Percentiles rank a stretch among this genome's conserved stretches.
phyloP scores from a whole-genome alignment of 257 asterid species.

The Nicotiana attenuata region DNA sequence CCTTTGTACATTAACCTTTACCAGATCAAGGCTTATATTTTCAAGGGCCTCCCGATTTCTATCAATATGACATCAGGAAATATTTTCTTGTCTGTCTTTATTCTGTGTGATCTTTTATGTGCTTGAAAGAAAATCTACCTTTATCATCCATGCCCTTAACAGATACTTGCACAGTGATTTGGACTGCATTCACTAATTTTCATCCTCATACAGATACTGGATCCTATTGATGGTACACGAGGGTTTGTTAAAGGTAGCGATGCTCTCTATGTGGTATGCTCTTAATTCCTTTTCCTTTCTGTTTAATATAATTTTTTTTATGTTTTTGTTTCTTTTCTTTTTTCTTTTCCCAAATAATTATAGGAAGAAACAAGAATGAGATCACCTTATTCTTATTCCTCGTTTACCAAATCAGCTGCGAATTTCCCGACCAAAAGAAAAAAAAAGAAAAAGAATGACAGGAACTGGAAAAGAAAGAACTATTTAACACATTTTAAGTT shows the following conservation, averaged over 20 bases:
- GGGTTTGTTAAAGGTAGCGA: slow-evolving; percentile 88
- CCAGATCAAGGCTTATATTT: background rate
- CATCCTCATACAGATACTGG: slow-evolving; percentile 62
- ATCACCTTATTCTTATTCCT: too few relatives aligned
- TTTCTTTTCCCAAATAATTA: background rate
- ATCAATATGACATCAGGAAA: background rate
- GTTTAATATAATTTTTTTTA: background rate
- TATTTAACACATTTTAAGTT: background rate
- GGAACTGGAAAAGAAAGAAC: background rate
- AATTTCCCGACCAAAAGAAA: background rate
- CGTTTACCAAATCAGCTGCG: too few relatives aligned
- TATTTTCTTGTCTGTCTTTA: background rate
- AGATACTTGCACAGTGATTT: background rate
- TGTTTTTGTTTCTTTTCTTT: slow-evolving; percentile 12
- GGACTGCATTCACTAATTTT: slow-evolving; percentile 2
- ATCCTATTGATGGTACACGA: slow-evolving; percentile 95
- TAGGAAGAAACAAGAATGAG: background rate
- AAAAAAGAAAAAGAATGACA: background rate
- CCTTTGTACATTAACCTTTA: background rate
- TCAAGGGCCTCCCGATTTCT: background rate
- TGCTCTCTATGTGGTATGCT: slow-evolving; percentile 92
- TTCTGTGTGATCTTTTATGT: background rate
- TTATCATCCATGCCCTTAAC: background rate
- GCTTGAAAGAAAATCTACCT: background rate
- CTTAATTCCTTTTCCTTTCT: slow-evolving; percentile 10